These are phyloP conservation scores for Alectoria sarmentosa DNA, from an alignment of 495 filamentous ascomycete species.

Conservation along the genomic window DNA sequence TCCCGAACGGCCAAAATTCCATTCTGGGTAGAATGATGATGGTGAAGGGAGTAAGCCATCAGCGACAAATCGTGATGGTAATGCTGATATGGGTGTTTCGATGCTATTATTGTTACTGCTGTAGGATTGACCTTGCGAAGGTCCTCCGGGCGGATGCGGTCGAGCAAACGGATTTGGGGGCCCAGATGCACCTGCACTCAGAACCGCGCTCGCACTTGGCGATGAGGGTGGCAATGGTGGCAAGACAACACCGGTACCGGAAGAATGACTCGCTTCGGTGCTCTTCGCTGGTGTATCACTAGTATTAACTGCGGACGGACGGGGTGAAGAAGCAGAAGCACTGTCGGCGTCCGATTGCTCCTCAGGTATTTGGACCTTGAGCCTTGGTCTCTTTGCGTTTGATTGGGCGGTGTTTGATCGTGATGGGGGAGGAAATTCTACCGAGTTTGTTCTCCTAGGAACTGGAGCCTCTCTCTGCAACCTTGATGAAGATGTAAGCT, in stretches of 20 bases:
- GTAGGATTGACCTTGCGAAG: conserved; percentile 46
- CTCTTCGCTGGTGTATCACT: conserved; percentile 34
- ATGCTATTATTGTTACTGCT: conserved; percentile 56
- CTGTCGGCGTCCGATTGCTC: conserved; percentile 80
- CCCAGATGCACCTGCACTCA: conserved; percentile 86
- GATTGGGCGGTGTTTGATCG: conserved; percentile 62
- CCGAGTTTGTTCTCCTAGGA: conserved; percentile 45
- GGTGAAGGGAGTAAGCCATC: conserved; percentile 81
- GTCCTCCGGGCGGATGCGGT: conserved; percentile 51
- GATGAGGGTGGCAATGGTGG: conserved; percentile 95
- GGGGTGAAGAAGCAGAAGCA: conserved; percentile 68
- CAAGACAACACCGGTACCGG: conserved; percentile 59
- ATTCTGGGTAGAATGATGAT: conserved; percentile 86
- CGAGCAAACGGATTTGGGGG: conserved; percentile 94
- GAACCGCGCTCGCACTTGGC: conserved; percentile 72
- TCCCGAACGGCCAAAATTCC: conserved; percentile 61
- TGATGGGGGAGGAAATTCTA: conserved; percentile 63
- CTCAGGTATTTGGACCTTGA: conserved; percentile 92
- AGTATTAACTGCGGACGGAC: conserved; percentile 53
- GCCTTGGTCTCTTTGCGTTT: conserved; percentile 63
- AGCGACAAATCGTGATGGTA: conserved; percentile 84
- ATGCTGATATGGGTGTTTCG: conserved; percentile 94
- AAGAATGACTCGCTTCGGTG: conserved; percentile 50
- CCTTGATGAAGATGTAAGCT: conserved; percentile 41
- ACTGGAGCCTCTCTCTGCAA: conserved; percentile 34